Evolutionary conservation across 139 green algal species (phyloP).

Genomic region (Zygnema cylindricum): DNA sequence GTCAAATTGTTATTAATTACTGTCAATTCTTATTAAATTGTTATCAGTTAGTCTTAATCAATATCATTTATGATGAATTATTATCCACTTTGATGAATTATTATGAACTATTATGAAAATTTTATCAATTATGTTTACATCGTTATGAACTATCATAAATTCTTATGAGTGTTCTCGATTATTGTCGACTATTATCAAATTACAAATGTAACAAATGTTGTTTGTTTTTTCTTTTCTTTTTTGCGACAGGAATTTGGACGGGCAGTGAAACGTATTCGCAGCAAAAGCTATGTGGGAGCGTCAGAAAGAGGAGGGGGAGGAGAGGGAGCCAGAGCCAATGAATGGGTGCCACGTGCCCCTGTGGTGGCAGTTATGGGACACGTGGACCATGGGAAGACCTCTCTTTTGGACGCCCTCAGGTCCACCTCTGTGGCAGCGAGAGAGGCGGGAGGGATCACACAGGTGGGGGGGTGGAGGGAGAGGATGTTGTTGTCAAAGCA

Average conservation of each 20-base stretch:
- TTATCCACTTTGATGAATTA: too few species aligned
- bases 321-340: neutral
- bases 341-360: constrained; percentile 69
- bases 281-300: neutral
- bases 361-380: constrained; percentile 98
- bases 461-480: constrained; percentile 92
- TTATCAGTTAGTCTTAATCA: too few species aligned
- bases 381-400: constrained; percentile 92
- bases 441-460: constrained; percentile 97
- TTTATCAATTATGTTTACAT: too few species aligned
- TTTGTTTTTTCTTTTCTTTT: too few species aligned
- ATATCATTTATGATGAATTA: too few species aligned
- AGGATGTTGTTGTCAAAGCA: neutral
- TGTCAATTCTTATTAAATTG: too few species aligned
- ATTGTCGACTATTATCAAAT: too few species aligned
- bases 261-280: constrained; percentile 21
- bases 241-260: constrained; percentile 30
- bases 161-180: too few species aligned
- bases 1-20: too few species aligned
- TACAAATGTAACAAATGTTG: too few species aligned
- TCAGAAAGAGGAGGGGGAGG: neutral
- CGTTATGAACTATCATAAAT: too few species aligned
- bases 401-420: constrained; percentile 61
- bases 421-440: constrained; percentile 82
- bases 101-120: too few species aligned